Percentiles rank a stretch among this genome's conserved stretches.
These are phyloP conservation scores for Graphilbum fragrans DNA, from an alignment of 2,329 filamentous ascomycete species.

Conservation along the genomic window DNA sequence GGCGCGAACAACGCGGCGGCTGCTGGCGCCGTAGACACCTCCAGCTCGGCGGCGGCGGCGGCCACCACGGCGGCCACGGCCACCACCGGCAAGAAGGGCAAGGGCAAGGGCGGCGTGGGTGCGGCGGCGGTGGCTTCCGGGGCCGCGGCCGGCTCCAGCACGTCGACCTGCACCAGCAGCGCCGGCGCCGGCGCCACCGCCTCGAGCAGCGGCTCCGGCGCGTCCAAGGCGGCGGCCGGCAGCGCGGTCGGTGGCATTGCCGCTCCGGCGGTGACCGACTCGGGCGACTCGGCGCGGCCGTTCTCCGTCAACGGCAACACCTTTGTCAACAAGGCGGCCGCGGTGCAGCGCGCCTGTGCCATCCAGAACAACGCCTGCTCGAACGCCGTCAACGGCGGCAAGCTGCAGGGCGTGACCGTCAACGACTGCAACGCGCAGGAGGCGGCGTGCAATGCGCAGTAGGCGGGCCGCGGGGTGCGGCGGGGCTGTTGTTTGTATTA, in stretches of 20 bases:
- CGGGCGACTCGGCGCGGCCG: conserved; percentile 34
- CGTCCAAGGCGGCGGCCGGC: not conserved
- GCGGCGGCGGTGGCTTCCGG: too few relatives aligned
- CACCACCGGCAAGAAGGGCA: conserved; percentile 7
- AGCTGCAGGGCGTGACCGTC: conserved; percentile 24
- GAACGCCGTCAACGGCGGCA: conserved; percentile 40
- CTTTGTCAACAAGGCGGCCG: conserved; percentile 43
- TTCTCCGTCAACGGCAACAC: conserved; percentile 44
- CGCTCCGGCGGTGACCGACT: conserved; percentile 36
- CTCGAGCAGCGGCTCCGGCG: not conserved
- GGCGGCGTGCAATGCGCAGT: conserved; percentile 22
- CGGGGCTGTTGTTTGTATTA: not conserved
- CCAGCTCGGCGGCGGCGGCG: not conserved
- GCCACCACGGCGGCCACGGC: conserved; percentile 10
- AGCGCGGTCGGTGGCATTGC: conserved; percentile 35
- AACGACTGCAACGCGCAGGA: conserved; percentile 46
- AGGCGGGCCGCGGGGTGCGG: not conserved
- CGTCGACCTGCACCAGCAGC: conserved; percentile 1
- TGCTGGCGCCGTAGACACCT: not conserved
- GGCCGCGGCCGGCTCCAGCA: conserved; percentile 1
- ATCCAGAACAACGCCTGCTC: conserved; percentile 51
- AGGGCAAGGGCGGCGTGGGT: conserved; percentile 9
- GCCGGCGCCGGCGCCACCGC: not conserved
- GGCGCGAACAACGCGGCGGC: not conserved
- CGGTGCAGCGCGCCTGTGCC: conserved; percentile 48